Conservation (phyloP, 129 eudicot species). For the Flaveria brownii region DNA sequence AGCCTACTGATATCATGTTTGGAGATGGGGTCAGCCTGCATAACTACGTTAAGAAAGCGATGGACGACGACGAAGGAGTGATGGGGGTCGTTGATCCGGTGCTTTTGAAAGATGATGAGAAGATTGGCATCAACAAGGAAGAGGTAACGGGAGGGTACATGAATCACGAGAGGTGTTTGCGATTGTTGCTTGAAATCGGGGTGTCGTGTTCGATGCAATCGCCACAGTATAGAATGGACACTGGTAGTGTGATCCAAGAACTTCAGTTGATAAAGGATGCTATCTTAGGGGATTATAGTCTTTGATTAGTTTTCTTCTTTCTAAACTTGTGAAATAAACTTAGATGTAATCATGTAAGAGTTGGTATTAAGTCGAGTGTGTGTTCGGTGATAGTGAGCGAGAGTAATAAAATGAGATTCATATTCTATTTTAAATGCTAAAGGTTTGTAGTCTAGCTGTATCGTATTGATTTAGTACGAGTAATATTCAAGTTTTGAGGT, state of each 20-base stretch:
- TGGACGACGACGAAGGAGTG: conserved; percentile 25
- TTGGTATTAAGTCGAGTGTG: not conserved
- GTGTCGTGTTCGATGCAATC: conserved; percentile 49
- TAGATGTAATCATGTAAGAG: no score
- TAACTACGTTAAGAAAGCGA: conserved; percentile 34
- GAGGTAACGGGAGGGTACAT: not conserved
- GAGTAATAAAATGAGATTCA: no score
- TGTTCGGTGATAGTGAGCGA: no score
- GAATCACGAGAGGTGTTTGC: conserved; percentile 25
- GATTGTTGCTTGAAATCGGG: conserved; percentile 37
- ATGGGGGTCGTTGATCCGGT: conserved; percentile 36
- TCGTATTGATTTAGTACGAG: no score
- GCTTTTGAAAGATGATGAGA: conserved; percentile 28
- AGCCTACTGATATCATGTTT: conserved; percentile 36
- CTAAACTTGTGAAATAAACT: not conserved
- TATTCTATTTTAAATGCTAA: no score
- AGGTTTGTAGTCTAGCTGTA: no score
- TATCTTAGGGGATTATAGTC: conserved; percentile 21
- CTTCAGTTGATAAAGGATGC: conserved; percentile 33
- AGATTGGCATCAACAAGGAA: not conserved
- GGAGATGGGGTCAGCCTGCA: conserved; percentile 39
- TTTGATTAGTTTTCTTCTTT: not conserved
- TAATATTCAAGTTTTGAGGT: no score
- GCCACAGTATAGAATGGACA: conserved; percentile 44
- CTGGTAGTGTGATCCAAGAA: conserved; percentile 27